Conservation (phyloP, 2,329 filamentous ascomycete species). For the Colletotrichum lupini region DNA sequence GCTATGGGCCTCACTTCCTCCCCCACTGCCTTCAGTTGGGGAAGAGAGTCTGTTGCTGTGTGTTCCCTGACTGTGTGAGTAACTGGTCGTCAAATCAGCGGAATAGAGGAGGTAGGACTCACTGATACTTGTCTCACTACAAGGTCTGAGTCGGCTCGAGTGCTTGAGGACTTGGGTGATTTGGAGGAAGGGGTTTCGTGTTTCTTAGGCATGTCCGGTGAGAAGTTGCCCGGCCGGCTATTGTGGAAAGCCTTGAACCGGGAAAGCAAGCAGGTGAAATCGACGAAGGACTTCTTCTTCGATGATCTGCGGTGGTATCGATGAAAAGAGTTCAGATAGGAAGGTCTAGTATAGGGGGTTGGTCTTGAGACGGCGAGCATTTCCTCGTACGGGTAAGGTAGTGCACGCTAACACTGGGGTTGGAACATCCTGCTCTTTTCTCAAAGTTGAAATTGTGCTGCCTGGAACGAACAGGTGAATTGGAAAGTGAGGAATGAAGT, state of each 20-base stretch:
- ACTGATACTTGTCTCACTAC: slow-evolving; percentile 29
- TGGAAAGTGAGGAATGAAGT: not conserved
- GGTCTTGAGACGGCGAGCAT: not conserved
- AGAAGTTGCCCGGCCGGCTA: slow-evolving; percentile 3
- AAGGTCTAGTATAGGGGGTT: not conserved
- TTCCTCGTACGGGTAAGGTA: slow-evolving; percentile 4
- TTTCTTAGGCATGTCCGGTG: slow-evolving; percentile 25
- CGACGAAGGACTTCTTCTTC: not conserved
- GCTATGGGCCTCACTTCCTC: slow-evolving; percentile 1
- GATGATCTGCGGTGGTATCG: not conserved
- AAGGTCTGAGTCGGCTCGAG: slow-evolving; percentile 10
- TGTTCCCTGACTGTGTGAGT: slow-evolving; percentile 8
- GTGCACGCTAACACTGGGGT: slow-evolving; percentile 10
- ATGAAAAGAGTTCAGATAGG: not conserved
- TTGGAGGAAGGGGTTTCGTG: slow-evolving; percentile 20
- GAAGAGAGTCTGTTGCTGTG: not conserved
- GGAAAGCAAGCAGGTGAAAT: not conserved
- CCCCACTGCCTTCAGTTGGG: not conserved
- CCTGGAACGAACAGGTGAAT: not conserved
- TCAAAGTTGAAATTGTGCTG: not conserved
- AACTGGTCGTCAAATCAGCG: not conserved
- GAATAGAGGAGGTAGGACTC: not conserved
- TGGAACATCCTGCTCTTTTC: slow-evolving; percentile 21
- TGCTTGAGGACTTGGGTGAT: slow-evolving; percentile 15
- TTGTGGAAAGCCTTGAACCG: not conserved